These are phyloP conservation scores for Thelephora aurantiotincta DNA, from an alignment of 768 basidiomycete species.

Conservation along the genomic window DNA sequence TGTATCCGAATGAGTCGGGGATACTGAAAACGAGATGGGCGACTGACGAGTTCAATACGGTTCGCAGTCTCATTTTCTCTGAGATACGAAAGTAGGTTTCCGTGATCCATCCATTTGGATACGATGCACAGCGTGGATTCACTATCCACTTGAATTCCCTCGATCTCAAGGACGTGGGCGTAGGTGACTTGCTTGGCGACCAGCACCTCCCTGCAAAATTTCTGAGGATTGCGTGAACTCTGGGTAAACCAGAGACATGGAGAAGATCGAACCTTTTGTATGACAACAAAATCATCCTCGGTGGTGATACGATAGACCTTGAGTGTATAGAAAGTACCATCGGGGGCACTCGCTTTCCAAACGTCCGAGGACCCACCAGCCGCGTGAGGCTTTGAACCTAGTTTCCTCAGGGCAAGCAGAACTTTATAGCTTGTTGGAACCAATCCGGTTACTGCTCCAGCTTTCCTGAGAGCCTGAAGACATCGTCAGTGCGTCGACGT, in stretches of 20 bases:
- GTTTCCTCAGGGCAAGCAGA: background rate
- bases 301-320: background rate
- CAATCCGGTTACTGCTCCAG: background rate
- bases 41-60: background rate
- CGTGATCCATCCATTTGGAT: slow-evolving; percentile 1
- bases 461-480: background rate
- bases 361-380: slow-evolving; percentile 1
- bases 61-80: background rate
- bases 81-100: background rate
- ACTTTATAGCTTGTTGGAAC: background rate
- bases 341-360: background rate
- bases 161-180: background rate
- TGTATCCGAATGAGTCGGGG: background rate
- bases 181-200: background rate
- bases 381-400: background rate
- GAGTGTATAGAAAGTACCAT: background rate
- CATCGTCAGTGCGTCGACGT: background rate
- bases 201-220: slow-evolving; percentile 1
- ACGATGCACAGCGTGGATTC: background rate
- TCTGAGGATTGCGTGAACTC: background rate
- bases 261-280: background rate
- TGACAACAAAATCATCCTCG: background rate
- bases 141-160: slow-evolving; percentile 19
- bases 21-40: background rate
- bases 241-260: background rate